phyloP scores from a whole-genome alignment of 768 basidiomycete genomes.

The Boletellus sp. region DNA sequence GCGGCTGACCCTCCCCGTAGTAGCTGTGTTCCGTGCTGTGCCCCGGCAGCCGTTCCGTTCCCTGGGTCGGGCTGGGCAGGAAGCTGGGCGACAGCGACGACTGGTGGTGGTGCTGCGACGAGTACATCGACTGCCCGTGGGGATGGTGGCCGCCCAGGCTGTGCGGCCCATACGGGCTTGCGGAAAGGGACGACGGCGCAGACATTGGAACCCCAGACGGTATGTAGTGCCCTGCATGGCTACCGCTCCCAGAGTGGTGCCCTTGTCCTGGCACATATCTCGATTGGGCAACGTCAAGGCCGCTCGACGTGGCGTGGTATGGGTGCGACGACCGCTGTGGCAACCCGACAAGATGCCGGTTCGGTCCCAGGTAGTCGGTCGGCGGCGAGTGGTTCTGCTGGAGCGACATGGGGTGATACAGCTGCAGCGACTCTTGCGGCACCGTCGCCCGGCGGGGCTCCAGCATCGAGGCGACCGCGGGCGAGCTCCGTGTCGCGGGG shows the following conservation, averaged over 20 bases:
- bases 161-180: slow-evolving; percentile 33
- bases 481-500: slow-evolving; percentile 34
- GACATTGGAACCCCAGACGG: slow-evolving; percentile 46
- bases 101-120: slow-evolving; percentile 31
- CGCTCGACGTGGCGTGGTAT: slow-evolving; percentile 22
- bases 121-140: slow-evolving; percentile 28
- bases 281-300: slow-evolving; percentile 30
- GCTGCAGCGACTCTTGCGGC: slow-evolving; percentile 65
- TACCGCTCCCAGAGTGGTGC: slow-evolving; percentile 39
- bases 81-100: slow-evolving; percentile 27
- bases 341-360: slow-evolving; percentile 46
- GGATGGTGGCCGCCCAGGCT: slow-evolving; percentile 26
- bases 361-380: slow-evolving; percentile 40
- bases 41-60: slow-evolving; percentile 25
- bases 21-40: slow-evolving; percentile 30
- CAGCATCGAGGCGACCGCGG: slow-evolving; percentile 24
- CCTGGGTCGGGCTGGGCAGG: slow-evolving; percentile 30
- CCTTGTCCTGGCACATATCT: slow-evolving; percentile 37
- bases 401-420: slow-evolving; percentile 77
- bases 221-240: slow-evolving; percentile 28
- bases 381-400: slow-evolving; percentile 42
- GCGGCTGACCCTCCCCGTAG: slow-evolving; percentile 29
- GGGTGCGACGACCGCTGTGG: slow-evolving; percentile 33
- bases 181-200: slow-evolving; percentile 47
- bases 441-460: slow-evolving; percentile 59